Conservation (phyloP, 257 asterid genomes). For the Galeopsis tetrahit region DNA sequence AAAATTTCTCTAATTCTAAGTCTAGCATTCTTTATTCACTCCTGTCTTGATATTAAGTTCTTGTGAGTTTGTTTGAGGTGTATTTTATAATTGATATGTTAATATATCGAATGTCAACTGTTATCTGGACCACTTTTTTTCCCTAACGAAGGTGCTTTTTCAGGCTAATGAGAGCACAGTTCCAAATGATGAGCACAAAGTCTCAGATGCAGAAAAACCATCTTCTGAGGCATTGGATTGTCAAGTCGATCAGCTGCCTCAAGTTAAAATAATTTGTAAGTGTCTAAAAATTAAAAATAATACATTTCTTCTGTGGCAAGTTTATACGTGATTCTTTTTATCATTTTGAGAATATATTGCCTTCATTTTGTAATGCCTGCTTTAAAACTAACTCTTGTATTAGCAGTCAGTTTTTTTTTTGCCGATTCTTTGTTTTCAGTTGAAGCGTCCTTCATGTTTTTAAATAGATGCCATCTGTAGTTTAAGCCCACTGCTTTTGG, state of each 20-base stretch:
- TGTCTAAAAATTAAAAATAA: conserved; percentile 17
- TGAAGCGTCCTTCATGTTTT: neutral
- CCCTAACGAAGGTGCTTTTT: conserved; percentile 31
- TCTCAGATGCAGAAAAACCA: conserved; percentile 43
- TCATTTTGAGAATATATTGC: neutral
- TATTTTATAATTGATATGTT: conserved; percentile 18
- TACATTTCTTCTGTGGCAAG: conserved; percentile 3
- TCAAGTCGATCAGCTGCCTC: conserved; percentile 59
- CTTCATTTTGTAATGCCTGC: neutral
- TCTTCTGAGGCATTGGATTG: conserved; percentile 46
- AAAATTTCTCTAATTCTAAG: conserved; percentile 15
- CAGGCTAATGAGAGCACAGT: conserved; percentile 66
- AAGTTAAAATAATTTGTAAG: conserved; percentile 73
- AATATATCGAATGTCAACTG: conserved; percentile 1
- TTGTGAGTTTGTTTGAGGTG: conserved; percentile 23
- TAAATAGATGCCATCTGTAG: neutral
- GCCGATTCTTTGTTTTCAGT: neutral
- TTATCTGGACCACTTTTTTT: conserved; percentile 17
- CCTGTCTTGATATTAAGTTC: conserved; percentile 5
- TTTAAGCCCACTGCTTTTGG: neutral
- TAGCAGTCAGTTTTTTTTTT: neutral
- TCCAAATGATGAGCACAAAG: conserved; percentile 56
- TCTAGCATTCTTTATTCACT: conserved; percentile 17
- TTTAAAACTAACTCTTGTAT: neutral
- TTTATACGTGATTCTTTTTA: neutral